Conservation (phyloP, 345 rosid species). For the Boechera divaricarpa region DNA sequence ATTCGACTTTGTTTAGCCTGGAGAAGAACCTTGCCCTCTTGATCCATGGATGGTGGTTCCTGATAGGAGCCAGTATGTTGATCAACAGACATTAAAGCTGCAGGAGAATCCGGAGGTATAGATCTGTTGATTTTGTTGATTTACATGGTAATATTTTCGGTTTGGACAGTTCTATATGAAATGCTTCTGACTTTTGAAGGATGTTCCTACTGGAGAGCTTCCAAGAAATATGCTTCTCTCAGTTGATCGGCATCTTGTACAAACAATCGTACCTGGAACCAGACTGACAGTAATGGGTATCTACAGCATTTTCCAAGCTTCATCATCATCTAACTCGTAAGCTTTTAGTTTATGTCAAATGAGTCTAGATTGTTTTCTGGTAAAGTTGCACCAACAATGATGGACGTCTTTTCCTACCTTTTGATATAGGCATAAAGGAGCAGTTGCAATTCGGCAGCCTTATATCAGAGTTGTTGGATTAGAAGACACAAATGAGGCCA, state of each 20-base stretch:
- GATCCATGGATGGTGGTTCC: constrained; percentile 99
- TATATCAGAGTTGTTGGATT: constrained; percentile 90
- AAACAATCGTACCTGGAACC: constrained; percentile 89
- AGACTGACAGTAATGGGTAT: constrained; percentile 93
- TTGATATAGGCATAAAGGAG: constrained; percentile 78
- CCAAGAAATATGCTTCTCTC: constrained; percentile 98
- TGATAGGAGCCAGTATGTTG: constrained; percentile 93
- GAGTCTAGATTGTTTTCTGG: constrained; percentile 1
- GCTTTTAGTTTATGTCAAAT: constrained; percentile 33
- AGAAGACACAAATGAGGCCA: constrained; percentile 83
- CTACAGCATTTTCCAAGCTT: constrained; percentile 89
- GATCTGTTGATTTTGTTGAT: constrained; percentile 7
- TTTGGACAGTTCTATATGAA: constrained; percentile 15
- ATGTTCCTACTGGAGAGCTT: constrained; percentile 99
- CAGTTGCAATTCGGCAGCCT: constrained; percentile 94
- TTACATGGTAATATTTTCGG: constrained; percentile 3
- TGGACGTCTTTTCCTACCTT: constrained; percentile 2
- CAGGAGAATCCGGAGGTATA: constrained; percentile 97
- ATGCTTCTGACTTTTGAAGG: constrained; percentile 52
- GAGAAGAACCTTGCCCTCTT: constrained; percentile 92
- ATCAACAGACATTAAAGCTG: constrained; percentile 92
- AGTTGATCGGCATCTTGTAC: constrained; percentile 88
- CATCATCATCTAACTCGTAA: constrained; percentile 76
- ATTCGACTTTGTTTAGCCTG: constrained; percentile 56
- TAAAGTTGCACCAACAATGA: constrained; percentile 5